Percentiles rank a stretch among this genome's conserved stretches.
These are phyloP conservation scores for Kalmanozyma brasiliensis DNA, from an alignment of 1,284 basidiomycete species.

Conservation along the genomic window DNA sequence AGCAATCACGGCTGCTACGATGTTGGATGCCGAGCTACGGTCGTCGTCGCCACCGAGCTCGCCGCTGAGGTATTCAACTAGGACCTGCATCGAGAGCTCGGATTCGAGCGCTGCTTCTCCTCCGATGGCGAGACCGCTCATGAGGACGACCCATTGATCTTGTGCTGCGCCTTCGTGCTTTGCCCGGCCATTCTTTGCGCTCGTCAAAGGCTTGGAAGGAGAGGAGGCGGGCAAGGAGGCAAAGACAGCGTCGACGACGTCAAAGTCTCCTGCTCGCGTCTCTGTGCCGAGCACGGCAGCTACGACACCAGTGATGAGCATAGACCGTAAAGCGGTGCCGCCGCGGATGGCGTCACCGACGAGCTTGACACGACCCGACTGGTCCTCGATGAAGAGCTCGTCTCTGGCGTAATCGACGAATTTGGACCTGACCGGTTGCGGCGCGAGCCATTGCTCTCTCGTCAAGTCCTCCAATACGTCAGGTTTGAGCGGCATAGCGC, in stretches of 20 bases:
- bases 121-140: constrained; percentile 70
- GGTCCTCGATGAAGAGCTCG: constrained; percentile 89
- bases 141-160: constrained; percentile 57
- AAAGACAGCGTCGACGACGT: constrained; percentile 89
- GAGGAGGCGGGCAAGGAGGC: constrained; percentile 71
- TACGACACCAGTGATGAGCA: constrained; percentile 73
- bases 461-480: constrained; percentile 95
- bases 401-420: constrained; percentile 77
- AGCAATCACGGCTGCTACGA: constrained; percentile 55
- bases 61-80: constrained; percentile 82
- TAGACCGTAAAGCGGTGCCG: constrained; percentile 36
- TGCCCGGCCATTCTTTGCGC: neutral
- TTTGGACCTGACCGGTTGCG: constrained; percentile 72
- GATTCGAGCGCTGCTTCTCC: constrained; percentile 65
- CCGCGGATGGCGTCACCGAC: constrained; percentile 74
- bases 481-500: constrained; percentile 97
- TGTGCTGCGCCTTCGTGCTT: constrained; percentile 5
- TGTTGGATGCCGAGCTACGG: constrained; percentile 23
- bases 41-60: constrained; percentile 77
- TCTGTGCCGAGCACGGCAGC: constrained; percentile 89
- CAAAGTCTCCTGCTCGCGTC: constrained; percentile 87
- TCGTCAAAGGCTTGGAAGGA: constrained; percentile 2
- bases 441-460: constrained; percentile 90
- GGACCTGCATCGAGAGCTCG: constrained; percentile 52
- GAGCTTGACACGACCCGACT: constrained; percentile 88